Evolutionary conservation across 768 basidiomycete genomes (phyloP).

Genomic region (Mycena indigotica): DNA sequence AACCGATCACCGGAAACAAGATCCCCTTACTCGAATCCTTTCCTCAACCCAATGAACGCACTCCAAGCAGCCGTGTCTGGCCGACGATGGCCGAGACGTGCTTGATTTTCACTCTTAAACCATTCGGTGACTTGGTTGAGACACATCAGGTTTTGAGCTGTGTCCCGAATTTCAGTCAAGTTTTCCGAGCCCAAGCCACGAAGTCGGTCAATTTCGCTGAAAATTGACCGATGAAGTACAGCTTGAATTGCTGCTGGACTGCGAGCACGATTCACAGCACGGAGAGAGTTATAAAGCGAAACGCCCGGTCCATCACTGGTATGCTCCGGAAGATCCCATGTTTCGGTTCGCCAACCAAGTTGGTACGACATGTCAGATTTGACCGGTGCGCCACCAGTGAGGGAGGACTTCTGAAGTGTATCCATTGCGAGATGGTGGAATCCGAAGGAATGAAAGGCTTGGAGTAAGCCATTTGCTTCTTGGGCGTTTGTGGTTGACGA

Average conservation of each 20-base stretch:
- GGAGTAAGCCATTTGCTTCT: conserved; percentile 66
- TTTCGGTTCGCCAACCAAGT: conserved; percentile 91
- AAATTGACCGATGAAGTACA: conserved; percentile 53
- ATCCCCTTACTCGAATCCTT: conserved; percentile 66
- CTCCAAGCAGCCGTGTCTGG: conserved; percentile 39
- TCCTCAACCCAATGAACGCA: conserved; percentile 49
- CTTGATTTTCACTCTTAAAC: conserved; percentile 43
- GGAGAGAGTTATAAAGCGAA: conserved; percentile 75
- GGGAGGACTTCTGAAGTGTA: conserved; percentile 51
- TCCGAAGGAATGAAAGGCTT: conserved; percentile 86
- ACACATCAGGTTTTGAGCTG: conserved; percentile 75
- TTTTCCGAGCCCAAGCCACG: conserved; percentile 74
- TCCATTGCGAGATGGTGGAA: conserved; percentile 86
- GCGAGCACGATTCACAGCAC: conserved; percentile 81
- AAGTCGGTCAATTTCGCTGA: conserved; percentile 65
- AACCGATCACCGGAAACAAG: not conserved
- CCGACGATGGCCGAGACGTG: conserved; percentile 34
- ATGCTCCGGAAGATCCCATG: conserved; percentile 89
- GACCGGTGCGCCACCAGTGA: conserved; percentile 31
- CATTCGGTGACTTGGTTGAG: conserved; percentile 75
- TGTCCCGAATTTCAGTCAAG: conserved; percentile 71
- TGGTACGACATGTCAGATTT: conserved; percentile 63
- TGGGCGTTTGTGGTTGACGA: conserved; percentile 45
- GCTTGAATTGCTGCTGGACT: conserved; percentile 50
- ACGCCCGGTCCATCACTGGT: conserved; percentile 48